Percentiles rank a stretch among this genome's conserved stretches.
Evolutionary conservation across 495 filamentous ascomycete species (phyloP).

Genomic region (Hypoxylon intermedium): DNA sequence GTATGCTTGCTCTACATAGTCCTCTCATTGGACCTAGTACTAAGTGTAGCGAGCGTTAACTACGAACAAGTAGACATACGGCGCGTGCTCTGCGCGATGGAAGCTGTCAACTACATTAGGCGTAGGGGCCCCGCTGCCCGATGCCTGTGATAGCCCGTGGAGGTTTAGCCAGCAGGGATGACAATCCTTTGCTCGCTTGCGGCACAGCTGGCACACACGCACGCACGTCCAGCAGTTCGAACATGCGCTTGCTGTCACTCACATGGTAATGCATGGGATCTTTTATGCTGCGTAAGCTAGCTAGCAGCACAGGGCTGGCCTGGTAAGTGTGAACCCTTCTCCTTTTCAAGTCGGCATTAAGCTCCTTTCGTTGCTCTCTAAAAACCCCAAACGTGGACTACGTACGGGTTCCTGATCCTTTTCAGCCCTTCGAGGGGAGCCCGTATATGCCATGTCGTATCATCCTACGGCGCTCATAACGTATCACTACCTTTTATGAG

Average conservation of each 20-base stretch:
- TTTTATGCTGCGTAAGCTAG: conserved; percentile 17
- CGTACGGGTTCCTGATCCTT: conserved; percentile 6
- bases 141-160: conserved; percentile 23
- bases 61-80: neutral
- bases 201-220: conserved; percentile 19
- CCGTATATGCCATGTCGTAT: too few relatives aligned
- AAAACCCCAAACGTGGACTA: conserved; percentile 1
- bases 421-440: neutral
- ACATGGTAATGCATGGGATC: conserved; percentile 27
- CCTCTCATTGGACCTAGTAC: neutral
- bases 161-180: conserved; percentile 27
- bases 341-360: neutral
- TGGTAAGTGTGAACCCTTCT: conserved; percentile 5
- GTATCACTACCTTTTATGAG: neutral
- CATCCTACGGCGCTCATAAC: neutral
- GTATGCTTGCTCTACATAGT: neutral
- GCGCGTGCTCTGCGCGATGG: neutral
- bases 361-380: too few relatives aligned
- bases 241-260: neutral
- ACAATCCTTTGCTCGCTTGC: conserved; percentile 31
- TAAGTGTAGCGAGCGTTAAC: neutral
- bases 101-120: neutral
- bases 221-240: neutral
- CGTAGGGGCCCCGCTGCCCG: conserved; percentile 16
- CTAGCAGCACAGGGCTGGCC: conserved; percentile 15